A percentile compares a stretch with the other conserved stretches of the same genome.
Evolutionary conservation across 2,329 filamentous ascomycete genomes (phyloP).

Genomic region (Huntiella savannae): DNA sequence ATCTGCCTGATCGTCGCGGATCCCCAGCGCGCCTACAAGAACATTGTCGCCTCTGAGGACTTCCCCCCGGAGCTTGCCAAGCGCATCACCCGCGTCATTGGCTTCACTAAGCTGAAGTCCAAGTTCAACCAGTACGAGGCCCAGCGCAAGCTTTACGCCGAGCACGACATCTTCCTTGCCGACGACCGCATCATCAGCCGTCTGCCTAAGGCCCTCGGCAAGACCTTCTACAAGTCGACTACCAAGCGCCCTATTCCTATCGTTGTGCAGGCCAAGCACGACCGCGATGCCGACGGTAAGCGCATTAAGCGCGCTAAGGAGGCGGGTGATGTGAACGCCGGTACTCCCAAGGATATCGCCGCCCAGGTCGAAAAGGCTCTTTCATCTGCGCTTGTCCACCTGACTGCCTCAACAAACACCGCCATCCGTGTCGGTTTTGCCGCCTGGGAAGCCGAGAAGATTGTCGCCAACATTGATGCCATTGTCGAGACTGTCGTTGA

Average conservation of each 20-base stretch:
- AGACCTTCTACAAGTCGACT: slow-evolving; percentile 75
- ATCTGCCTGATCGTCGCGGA: slow-evolving; percentile 76
- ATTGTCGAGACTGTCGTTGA: slow-evolving; percentile 52
- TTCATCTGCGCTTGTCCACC: slow-evolving; percentile 57
- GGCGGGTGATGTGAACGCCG: slow-evolving; percentile 19
- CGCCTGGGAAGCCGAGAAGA: slow-evolving; percentile 52
- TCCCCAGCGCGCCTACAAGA: slow-evolving; percentile 73
- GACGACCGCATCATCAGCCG: slow-evolving; percentile 66
- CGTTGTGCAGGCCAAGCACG: slow-evolving; percentile 32
- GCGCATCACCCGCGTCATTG: slow-evolving; percentile 59
- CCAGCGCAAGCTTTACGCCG: slow-evolving; percentile 59
- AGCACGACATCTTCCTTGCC: slow-evolving; percentile 86
- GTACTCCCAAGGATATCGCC: slow-evolving; percentile 44
- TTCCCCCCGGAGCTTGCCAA: slow-evolving; percentile 49
- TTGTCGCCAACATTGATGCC: slow-evolving; percentile 63
- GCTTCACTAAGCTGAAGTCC: slow-evolving; percentile 56
- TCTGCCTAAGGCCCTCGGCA: slow-evolving; percentile 64
- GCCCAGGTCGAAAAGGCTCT: slow-evolving; percentile 67
- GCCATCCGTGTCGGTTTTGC: slow-evolving; percentile 63
- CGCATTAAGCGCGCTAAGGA: slow-evolving; percentile 30
- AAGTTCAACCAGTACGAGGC: slow-evolving; percentile 83
- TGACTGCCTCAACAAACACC: slow-evolving; percentile 61
- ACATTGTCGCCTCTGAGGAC: slow-evolving; percentile 55
- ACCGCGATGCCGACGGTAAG: slow-evolving; percentile 19
- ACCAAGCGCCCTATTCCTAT: slow-evolving; percentile 77